These are phyloP conservation scores for Berberis vulgaris DNA, from an alignment of 164 flowering plant species.

Conservation along the genomic window DNA sequence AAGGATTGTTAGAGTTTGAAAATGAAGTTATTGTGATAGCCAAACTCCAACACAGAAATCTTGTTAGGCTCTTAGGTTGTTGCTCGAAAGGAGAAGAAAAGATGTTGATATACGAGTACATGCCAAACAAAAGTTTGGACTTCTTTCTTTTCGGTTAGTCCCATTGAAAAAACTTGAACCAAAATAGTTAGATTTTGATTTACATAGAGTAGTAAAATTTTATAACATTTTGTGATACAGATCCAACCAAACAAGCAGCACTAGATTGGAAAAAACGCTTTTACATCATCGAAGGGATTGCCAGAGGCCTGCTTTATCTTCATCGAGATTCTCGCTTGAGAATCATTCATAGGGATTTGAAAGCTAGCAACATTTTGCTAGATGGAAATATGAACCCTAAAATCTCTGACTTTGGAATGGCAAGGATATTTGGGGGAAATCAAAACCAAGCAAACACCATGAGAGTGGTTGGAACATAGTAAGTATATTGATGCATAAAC, in stretches of 20 bases:
- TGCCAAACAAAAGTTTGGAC: conserved; percentile 12
- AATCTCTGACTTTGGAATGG: conserved; percentile 14
- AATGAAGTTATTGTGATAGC: conserved; percentile 15
- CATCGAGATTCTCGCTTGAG: conserved; percentile 13
- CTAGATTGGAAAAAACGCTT: conserved; percentile 4
- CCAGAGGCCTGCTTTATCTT: conserved; percentile 15
- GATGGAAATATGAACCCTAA: conserved; percentile 10
- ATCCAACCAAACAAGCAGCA: background rate
- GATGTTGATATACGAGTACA: conserved; percentile 13
- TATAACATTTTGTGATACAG: background rate
- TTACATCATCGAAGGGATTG: conserved; percentile 9
- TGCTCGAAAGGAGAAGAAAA: conserved; percentile 11
- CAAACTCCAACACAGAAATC: conserved; percentile 12
- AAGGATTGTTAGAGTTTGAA: conserved; percentile 10
- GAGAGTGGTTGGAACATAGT: conserved; percentile 15
- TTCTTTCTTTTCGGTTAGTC: conserved; percentile 8
- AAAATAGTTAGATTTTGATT: background rate
- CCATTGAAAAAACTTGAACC: background rate
- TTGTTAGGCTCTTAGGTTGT: conserved; percentile 13
- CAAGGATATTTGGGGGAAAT: conserved; percentile 10
- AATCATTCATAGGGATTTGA: conserved; percentile 13
- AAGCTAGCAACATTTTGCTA: conserved; percentile 10
- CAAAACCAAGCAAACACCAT: conserved; percentile 8
- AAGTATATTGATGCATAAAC: background rate
- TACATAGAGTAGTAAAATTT: too few species aligned